Conservation (phyloP, 768 basidiomycete genomes). For the Pleurotus eryngii region DNA sequence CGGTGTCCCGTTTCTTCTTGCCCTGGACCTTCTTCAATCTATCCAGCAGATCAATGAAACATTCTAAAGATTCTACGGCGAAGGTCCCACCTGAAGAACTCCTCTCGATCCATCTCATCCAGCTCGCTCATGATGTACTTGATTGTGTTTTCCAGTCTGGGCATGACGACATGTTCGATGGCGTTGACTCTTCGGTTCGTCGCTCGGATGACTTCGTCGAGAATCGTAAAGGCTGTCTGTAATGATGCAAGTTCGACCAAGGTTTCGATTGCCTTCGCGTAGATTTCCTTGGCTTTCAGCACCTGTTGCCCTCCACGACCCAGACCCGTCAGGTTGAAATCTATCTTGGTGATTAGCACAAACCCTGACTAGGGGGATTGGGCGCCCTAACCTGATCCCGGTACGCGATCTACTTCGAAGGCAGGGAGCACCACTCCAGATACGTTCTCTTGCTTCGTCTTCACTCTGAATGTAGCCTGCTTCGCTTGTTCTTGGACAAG, state of each 20-base stretch:
- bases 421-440: slow-evolving; percentile 94
- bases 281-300: slow-evolving; percentile 91
- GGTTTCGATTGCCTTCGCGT: slow-evolving; percentile 96
- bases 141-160: slow-evolving; percentile 94
- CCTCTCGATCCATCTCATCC: slow-evolving; percentile 98
- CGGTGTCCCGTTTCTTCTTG: slow-evolving; percentile 89
- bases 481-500: slow-evolving; percentile 96
- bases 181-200: slow-evolving; percentile 99
- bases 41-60: not conserved
- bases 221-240: slow-evolving; percentile 96
- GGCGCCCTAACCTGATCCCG: slow-evolving; percentile 65
- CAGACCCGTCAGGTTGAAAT: slow-evolving; percentile 95
- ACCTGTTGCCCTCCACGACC: slow-evolving; percentile 97
- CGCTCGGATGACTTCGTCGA: slow-evolving; percentile 99
- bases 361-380: not conserved
- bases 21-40: slow-evolving; percentile 97
- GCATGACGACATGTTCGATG: slow-evolving; percentile 96
- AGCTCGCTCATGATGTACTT: slow-evolving; percentile 96
- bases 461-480: slow-evolving; percentile 87
- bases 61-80: not conserved
- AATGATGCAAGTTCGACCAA: slow-evolving; percentile 95
- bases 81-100: slow-evolving; percentile 75
- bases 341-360: slow-evolving; percentile 33
- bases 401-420: slow-evolving; percentile 86
- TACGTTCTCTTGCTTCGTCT: slow-evolving; percentile 96